A percentile compares a stretch with the other conserved stretches of the same genome.
These are phyloP conservation scores for Corymbia citriodora DNA, from an alignment of 441 rosid genomes.

Conservation along the genomic window DNA sequence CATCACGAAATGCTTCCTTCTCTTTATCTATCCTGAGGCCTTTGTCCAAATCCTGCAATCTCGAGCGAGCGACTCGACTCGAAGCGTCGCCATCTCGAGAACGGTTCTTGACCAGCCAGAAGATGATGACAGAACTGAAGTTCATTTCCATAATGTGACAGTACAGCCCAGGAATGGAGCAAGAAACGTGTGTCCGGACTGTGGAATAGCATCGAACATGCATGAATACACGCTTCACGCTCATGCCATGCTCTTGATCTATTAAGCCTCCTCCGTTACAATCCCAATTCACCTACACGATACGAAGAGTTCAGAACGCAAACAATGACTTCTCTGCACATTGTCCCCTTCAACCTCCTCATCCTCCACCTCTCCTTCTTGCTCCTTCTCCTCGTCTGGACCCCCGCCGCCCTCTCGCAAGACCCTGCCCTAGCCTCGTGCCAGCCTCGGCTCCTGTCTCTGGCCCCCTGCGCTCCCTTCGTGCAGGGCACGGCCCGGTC, in stretches of 20 bases:
- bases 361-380: slow-evolving; percentile 12
- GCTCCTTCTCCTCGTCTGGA: slow-evolving; percentile 13
- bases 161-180: slow-evolving; percentile 4
- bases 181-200: slow-evolving; percentile 27
- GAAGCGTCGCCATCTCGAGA: not conserved
- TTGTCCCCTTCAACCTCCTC: not conserved
- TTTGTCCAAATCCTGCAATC: not conserved
- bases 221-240: slow-evolving; percentile 38
- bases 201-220: slow-evolving; percentile 19
- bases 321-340: slow-evolving; percentile 21
- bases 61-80: not conserved
- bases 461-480: slow-evolving; percentile 72
- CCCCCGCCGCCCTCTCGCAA: slow-evolving; percentile 27
- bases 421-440: slow-evolving; percentile 34
- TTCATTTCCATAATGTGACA: not conserved
- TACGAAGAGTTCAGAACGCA: not conserved
- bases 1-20: not conserved
- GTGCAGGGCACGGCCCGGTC: slow-evolving; percentile 53
- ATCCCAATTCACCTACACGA: slow-evolving; percentile 1
- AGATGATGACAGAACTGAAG: not conserved
- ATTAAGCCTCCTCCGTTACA: not conserved
- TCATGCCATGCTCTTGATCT: slow-evolving; percentile 25
- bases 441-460: slow-evolving; percentile 42
- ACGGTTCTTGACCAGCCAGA: no score
- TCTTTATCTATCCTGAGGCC: not conserved